Evolutionary conservation across 202 grass and related monocot genomes (phyloP), one percentile per base, ranked within the genome.

Genomic region (Zizania palustris): DNA sequence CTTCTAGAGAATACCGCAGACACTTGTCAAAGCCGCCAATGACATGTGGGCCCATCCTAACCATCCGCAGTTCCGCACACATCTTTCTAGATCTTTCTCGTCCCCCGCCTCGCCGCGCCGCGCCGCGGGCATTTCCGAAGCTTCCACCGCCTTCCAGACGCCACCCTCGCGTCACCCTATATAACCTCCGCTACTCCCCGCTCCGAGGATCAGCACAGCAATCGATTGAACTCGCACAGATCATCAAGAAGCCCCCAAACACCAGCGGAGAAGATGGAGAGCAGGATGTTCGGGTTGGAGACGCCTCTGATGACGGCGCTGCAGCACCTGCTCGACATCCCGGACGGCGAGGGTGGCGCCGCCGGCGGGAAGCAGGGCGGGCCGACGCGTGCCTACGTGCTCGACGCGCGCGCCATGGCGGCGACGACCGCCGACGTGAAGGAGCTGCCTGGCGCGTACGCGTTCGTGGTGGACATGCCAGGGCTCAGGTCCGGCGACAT

Each of bases 381-480:
- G 0, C 76, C 91, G 7, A 86, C 94, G 60, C 91, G 84, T 0
- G 75, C 80, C 48, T 97, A 93, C 72, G 91, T 93, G 6, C 94
- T 91, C 55, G 94, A 97, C 65, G 89, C 91, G 59, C 83, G 82
- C 16, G 91, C 91, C 38, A 97, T 97, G 90, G 93, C 93, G 14
- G 82, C 86, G 7, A 97, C 93, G 18, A 86, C 93, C 0, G 91
- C 93, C 6, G 91, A 97, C 65, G 88, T 97, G 15, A 93, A 91
- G 88, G 93, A 97, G 71, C 82, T 97, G 0, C 86, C 90, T 0
- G 19, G 50, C 0, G 80, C 88, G 5, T 97, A 93, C 72, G 72
- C 76, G 36, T 97, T 97, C 86, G 80, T 91, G 60, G 80, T 91
- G 53, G 93, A 97, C 93, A 97, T 97, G 93, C 93, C 90, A 1